Evolutionary conservation across 2,329 filamentous ascomycete species (phyloP).

Genomic region (Neofusicoccum umdonicola): DNA sequence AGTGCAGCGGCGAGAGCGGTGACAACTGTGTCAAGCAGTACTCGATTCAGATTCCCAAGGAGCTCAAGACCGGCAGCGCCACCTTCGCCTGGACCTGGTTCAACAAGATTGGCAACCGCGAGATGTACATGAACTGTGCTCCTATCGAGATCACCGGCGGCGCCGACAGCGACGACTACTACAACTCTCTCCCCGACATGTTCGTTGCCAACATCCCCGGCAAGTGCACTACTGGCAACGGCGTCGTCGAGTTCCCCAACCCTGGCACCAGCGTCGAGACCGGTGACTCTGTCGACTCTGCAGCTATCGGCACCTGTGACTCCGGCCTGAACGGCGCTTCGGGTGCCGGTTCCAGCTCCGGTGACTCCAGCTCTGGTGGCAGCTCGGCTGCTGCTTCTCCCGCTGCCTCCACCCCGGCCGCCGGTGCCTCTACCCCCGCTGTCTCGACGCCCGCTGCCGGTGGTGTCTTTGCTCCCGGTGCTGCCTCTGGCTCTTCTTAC

Average conservation of each 20-base stretch:
- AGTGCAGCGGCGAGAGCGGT: slow-evolving; percentile 19
- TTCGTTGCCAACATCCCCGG: slow-evolving; percentile 67
- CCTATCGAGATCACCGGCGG: slow-evolving; percentile 63
- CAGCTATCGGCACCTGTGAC: slow-evolving; percentile 37
- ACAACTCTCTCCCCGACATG: slow-evolving; percentile 67
- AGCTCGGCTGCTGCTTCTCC: slow-evolving; percentile 29
- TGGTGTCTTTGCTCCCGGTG: slow-evolving; percentile 20
- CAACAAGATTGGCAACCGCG: slow-evolving; percentile 87
- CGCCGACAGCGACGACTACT: slow-evolving; percentile 50
- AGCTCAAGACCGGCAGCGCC: slow-evolving; percentile 69
- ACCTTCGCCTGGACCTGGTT: slow-evolving; percentile 91
- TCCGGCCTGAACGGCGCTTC: slow-evolving; percentile 27
- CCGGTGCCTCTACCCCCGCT: slow-evolving; percentile 21
- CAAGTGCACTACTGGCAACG: slow-evolving; percentile 55
- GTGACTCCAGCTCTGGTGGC: slow-evolving; percentile 19
- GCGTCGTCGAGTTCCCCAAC: slow-evolving; percentile 62
- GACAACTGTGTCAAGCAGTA: slow-evolving; percentile 53
- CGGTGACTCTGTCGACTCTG: slow-evolving; percentile 39
- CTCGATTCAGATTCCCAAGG: slow-evolving; percentile 66
- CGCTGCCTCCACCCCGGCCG: slow-evolving; percentile 26
- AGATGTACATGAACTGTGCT: slow-evolving; percentile 98
- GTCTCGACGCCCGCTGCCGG: slow-evolving; percentile 15
- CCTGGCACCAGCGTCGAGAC: slow-evolving; percentile 60
- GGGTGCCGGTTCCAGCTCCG: slow-evolving; percentile 30
- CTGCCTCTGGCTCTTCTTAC: slow-evolving; percentile 13